Base-by-base conservation (phyloP, 345 rosid genomes). In the Limnanthes douglasii region DNA sequence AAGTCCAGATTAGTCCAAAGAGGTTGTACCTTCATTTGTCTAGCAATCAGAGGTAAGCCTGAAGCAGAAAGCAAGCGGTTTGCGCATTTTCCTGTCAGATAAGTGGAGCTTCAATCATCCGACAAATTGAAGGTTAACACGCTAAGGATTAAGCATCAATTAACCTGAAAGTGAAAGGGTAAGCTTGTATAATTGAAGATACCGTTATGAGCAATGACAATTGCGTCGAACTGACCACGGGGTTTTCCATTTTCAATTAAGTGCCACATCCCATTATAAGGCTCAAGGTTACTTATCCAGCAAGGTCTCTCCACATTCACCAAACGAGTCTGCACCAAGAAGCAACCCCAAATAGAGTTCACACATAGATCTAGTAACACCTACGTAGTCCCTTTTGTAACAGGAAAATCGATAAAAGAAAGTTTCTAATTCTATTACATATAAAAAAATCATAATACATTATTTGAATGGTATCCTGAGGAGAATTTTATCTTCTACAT, bases 201-300 rank as follows among this genome's bases (percentile, higher is more conserved):
- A 86, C 97, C 97, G 42, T 88, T 83, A 54, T 88, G 97, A 57
- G 97, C 97, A 60, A 88, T 79, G 51, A 88, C 78, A 40, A 83
- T 61, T 10, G 62, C 66, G 53, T 88, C 93, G 54, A 83, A 88
- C 53, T 68, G 62, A 18, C 95, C 90, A 11, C 59, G 43, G 43
- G 72, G 83, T 37, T 70, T 72, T 46, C 83, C 84, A 29, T 88
- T 76, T 69, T 83, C 97, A 22, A 76, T 83, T 52, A 88, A 61
- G 52, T 83, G 80, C 95, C 97, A 88, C 90, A 63, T 71, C 41
- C 95, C 90, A 46, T 83, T 79, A 27, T 67, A 71, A 3, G 93
- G 78, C 43, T 83, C 93, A 1, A 88, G 52, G 61, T 66, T 76
- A 64, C 94, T 78, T 35, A 83, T 74, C 90, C 97, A 88, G 70